A percentile compares a stretch with the other conserved stretches of the same genome.
Conservation (phyloP, 768 basidiomycete genomes). For the Naematelia aurantialba region DNA sequence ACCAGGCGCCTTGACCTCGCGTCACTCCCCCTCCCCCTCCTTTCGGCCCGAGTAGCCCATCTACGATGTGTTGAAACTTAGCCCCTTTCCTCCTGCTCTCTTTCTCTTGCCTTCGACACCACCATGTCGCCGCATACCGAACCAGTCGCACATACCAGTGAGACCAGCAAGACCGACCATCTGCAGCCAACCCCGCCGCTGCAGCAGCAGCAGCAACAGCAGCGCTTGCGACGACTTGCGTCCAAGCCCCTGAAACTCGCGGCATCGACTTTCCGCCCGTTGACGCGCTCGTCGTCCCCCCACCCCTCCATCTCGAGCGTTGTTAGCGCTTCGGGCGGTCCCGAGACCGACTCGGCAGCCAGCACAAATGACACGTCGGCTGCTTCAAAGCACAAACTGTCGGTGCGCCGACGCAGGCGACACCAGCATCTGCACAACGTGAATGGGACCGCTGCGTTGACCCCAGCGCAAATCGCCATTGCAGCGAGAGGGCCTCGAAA, state of each 20-base stretch:
- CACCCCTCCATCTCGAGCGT: conserved; percentile 1
- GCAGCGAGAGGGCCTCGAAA: conserved; percentile 41
- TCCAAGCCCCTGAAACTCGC: conserved; percentile 45
- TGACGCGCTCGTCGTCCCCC: conserved; percentile 11
- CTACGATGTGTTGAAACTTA: neutral
- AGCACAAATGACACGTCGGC: neutral
- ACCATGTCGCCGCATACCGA: neutral
- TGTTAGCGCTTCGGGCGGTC: neutral
- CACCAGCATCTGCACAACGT: neutral
- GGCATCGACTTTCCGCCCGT: conserved; percentile 30
- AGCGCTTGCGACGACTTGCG: conserved; percentile 31
- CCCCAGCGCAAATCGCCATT: conserved; percentile 26
- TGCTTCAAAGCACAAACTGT: neutral
- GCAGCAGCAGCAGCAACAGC: conserved; percentile 8
- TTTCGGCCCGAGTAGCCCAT: neutral
- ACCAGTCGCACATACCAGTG: neutral
- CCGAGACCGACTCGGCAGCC: neutral
- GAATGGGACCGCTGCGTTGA: neutral
- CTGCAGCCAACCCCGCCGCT: neutral
- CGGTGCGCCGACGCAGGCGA: neutral
- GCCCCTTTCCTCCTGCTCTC: conserved; percentile 1
- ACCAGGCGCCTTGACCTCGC: neutral
- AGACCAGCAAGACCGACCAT: neutral
- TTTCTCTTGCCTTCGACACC: neutral
- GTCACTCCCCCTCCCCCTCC: neutral